Evolutionary conservation across 169 alveolate species (phyloP).

Genomic region (Plasmodium vinckei): DNA sequence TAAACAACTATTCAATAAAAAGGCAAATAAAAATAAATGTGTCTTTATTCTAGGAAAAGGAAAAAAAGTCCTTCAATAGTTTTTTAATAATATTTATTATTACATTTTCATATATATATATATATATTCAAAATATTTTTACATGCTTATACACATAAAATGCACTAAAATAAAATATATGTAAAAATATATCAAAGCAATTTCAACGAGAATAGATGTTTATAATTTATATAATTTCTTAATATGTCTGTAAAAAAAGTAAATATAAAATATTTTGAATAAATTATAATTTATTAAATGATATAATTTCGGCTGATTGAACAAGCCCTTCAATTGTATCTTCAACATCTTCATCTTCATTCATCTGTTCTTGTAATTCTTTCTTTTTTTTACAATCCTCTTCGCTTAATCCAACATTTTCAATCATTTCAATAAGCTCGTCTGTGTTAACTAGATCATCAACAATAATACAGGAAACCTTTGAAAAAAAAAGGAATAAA

Average conservation of each 20-base stretch:
- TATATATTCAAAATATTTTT: too few relatives aligned
- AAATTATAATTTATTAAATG: constrained; percentile 88
- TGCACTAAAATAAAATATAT: not conserved
- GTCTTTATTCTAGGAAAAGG: too few relatives aligned
- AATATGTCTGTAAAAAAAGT: too few relatives aligned
- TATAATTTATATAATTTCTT: not conserved
- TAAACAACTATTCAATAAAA: too few relatives aligned
- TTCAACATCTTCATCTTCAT: constrained; percentile 81
- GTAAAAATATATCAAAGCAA: not conserved
- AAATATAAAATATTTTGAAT: too few relatives aligned
- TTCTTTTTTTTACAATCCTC: constrained; percentile 81
- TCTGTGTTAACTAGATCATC: constrained; percentile 90
- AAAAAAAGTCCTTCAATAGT: too few relatives aligned
- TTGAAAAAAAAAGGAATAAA: not conserved
- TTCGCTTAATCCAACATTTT: constrained; percentile 87
- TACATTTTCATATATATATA: too few relatives aligned
- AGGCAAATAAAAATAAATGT: too few relatives aligned
- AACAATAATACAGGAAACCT: constrained; percentile 87
- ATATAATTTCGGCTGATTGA: constrained; percentile 90
- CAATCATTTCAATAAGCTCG: constrained; percentile 86
- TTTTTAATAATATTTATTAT: too few relatives aligned
- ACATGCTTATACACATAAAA: too few relatives aligned
- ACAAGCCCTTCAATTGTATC: constrained; percentile 88
- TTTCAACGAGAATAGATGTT: not conserved
- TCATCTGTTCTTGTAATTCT: constrained; percentile 77